Evolutionary conservation across 208 protist genomes (phyloP).

Genomic region (Acanthamoeba comandoni): DNA sequence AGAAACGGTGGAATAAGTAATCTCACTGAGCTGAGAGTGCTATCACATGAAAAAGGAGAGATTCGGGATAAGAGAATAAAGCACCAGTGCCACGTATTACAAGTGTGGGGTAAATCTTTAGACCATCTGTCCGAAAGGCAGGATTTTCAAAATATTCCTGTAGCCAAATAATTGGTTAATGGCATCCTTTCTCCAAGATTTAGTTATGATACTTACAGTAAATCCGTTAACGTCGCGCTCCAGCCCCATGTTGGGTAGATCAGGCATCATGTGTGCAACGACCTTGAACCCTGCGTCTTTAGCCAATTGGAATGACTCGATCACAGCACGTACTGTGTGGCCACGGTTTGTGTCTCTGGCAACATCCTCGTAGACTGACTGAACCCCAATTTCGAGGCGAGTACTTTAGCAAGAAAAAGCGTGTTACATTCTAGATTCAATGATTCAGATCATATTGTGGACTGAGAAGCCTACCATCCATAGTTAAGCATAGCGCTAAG

Average conservation of each 20-base stretch:
- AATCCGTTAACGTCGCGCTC: slow-evolving; percentile 95
- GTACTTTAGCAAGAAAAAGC: too few relatives aligned
- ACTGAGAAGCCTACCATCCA: too few relatives aligned
- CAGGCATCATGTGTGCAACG: slow-evolving; percentile 99
- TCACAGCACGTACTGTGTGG: slow-evolving; percentile 94
- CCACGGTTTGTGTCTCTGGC: slow-evolving; percentile 93
- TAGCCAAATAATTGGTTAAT: too few relatives aligned
- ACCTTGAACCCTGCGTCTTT: slow-evolving; percentile 99
- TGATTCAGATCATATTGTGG: too few relatives aligned
- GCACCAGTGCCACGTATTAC: slow-evolving; percentile 97
- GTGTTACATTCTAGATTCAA: too few relatives aligned
- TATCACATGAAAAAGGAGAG: not conserved
- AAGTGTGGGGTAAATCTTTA: slow-evolving; percentile 99
- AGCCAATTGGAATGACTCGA: slow-evolving; percentile 94
- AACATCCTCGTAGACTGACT: slow-evolving; percentile 97
- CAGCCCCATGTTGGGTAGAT: slow-evolving; percentile 95
- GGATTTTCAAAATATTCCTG: slow-evolving; percentile 95
- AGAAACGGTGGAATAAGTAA: too few relatives aligned
- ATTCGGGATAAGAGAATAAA: slow-evolving; percentile 80
- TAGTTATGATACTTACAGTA: slow-evolving; percentile 76
- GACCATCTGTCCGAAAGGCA: slow-evolving; percentile 96
- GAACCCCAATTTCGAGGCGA: slow-evolving; percentile 98
- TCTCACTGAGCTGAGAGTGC: too few relatives aligned
- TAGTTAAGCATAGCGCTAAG: slow-evolving; percentile 88
- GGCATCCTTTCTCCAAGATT: too few relatives aligned